Base-by-base conservation (phyloP, 352 stramenopile genomes). In the Phytophthora hibernalis region DNA sequence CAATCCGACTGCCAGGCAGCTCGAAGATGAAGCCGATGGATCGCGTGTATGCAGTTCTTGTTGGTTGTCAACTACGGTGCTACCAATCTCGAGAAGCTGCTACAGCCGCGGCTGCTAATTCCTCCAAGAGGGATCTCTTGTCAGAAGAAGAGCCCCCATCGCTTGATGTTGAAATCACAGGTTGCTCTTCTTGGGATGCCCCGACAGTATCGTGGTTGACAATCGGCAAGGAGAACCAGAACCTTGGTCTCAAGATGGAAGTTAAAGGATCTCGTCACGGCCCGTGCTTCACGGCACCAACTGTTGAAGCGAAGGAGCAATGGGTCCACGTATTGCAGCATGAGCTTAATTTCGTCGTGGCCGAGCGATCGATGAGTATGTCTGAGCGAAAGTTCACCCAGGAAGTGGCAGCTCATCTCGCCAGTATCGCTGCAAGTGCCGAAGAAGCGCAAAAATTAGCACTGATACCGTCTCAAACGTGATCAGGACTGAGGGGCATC, bases 321-420 rank as follows among this genome's bases (percentile, higher is more conserved):
- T 93, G 85, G 85, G 53, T 91, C 0, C 74, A 83, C 24, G 70
- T 73, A 1, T 65, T 92, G 15, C 76, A 88, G 22, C 72, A 87
- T 38, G 83, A 90, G 24, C 68, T 90, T 0, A 77, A 89, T 18
- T 90, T 90, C 53, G 70, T 75, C 3, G 59, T 86, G 3, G 81
- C 79, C 2, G 83, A 93, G 54, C 59, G 64, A 40, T 89, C 85
- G 21, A 54, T 92, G 35, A 83, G 87, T 24, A 72, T 89, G 35
- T 76, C 86, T 0, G 81, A 80, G 3, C 72, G 73, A 20, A 69
- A 77, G 54, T 87, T 91, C 47, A 78, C 77, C 5, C 77, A 79
- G 15, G 75, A 87, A 37, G 83, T 87, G 5, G 81, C 79, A 6
- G 61, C 38, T 0, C 75, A 88, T 65, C 42, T 83, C 1, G 55